Percentiles rank a stretch among this genome's conserved stretches.
phyloP scores from a whole-genome alignment of 2,329 filamentous ascomycete species.

The Claviceps lovelessii region DNA sequence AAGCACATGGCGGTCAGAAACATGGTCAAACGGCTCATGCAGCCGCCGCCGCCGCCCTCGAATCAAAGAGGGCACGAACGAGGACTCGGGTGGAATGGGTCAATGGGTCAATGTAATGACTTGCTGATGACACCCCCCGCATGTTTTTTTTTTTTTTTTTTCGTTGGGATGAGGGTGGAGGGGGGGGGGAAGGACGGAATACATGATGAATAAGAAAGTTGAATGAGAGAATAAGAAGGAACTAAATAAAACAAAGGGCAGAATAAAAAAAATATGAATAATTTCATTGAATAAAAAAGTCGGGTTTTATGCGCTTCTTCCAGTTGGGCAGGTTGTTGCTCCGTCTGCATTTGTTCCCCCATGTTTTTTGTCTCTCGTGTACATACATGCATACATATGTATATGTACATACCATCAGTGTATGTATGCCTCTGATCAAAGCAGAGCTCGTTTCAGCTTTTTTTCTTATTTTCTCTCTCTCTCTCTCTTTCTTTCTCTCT shows the following conservation, averaged over 20 bases:
- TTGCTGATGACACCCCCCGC: background rate
- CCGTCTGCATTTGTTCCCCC: background rate
- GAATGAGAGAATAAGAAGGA: too few species aligned
- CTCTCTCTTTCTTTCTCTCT: background rate
- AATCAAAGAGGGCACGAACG: too few species aligned
- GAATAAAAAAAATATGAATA: background rate
- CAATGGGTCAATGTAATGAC: background rate
- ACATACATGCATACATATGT: too few species aligned
- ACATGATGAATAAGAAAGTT: too few species aligned
- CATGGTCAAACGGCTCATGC: background rate
- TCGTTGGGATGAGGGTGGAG: background rate
- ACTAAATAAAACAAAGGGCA: background rate
- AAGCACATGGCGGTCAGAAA: slow-evolving; percentile 1
- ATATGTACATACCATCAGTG: background rate
- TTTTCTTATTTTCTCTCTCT: background rate
- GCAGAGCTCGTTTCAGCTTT: background rate
- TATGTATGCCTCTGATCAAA: too few species aligned
- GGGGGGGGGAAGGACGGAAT: background rate
- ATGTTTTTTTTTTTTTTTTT: background rate
- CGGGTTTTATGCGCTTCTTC: background rate
- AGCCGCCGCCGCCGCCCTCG: background rate
- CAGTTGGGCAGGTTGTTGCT: background rate
- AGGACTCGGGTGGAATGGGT: background rate
- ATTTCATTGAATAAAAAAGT: background rate
- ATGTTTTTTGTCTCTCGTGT: background rate